These are phyloP conservation scores for Fusarium circinatum DNA, from an alignment of 2,329 filamentous ascomycete genomes.

Conservation along the genomic window DNA sequence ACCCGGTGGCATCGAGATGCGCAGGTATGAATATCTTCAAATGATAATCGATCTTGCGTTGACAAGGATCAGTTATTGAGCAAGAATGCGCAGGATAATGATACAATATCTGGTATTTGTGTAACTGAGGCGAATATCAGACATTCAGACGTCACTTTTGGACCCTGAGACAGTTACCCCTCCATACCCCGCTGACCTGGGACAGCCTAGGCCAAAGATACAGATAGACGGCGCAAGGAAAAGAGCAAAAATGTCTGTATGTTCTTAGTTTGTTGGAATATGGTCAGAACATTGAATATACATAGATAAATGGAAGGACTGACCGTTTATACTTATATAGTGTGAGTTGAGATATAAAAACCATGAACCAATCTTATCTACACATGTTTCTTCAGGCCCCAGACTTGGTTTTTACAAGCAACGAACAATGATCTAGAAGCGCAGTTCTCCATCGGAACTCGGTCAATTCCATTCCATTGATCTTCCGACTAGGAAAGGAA, in stretches of 20 bases:
- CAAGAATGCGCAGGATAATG: slow-evolving; percentile 36
- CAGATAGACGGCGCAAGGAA: not conserved
- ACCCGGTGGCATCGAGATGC: not conserved
- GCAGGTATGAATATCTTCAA: not conserved
- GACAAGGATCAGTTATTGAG: slow-evolving; percentile 20
- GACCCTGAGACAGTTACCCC: slow-evolving; percentile 25
- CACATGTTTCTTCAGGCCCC: not conserved
- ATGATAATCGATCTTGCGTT: not conserved
- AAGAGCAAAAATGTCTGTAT: not conserved
- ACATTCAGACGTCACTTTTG: slow-evolving; percentile 25
- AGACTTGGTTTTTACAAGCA: not conserved
- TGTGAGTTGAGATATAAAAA: no score
- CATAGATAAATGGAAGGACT: not conserved
- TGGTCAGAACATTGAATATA: not conserved
- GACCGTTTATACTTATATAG: not conserved
- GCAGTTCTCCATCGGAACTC: slow-evolving; percentile 12
- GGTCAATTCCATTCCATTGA: slow-evolving; percentile 17
- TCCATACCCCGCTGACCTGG: slow-evolving; percentile 27
- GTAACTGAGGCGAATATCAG: slow-evolving; percentile 9
- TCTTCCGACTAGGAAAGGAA: slow-evolving; percentile 4
- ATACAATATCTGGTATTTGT: slow-evolving; percentile 23
- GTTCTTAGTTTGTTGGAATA: not conserved
- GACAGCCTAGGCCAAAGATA: not conserved
- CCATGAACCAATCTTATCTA: not conserved
- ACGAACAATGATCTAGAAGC: not conserved